A percentile compares a stretch with the other conserved stretches of the same genome.
These are phyloP conservation scores for Dunaliella primolecta DNA, from an alignment of 139 green algal genomes.

Conservation along the genomic window DNA sequence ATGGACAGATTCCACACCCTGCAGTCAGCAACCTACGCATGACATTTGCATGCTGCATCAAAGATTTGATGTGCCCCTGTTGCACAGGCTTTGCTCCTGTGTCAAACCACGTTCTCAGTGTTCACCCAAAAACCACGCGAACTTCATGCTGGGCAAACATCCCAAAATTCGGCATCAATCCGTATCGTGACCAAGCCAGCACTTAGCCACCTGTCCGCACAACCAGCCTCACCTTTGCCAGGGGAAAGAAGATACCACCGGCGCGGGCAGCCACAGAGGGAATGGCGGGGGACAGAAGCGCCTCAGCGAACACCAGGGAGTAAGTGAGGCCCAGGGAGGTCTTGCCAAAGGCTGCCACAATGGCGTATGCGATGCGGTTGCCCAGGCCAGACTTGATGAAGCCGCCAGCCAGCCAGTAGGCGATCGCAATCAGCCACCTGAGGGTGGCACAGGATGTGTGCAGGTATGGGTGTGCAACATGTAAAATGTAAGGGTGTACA, in stretches of 20 bases:
- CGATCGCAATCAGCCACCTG: conserved; percentile 94
- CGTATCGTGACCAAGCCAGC: too few relatives aligned
- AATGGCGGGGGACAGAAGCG: conserved; percentile 95
- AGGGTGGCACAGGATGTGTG: not conserved
- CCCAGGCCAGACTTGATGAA: conserved; percentile 99
- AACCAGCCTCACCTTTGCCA: conserved; percentile 88
- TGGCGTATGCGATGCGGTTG: conserved; percentile 94
- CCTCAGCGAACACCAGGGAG: conserved; percentile 91
- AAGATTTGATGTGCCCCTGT: not conserved
- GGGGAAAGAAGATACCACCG: conserved; percentile 97
- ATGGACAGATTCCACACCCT: too few relatives aligned
- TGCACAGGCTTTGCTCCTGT: not conserved
- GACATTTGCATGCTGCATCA: too few relatives aligned
- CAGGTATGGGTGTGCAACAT: not conserved
- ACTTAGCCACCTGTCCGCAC: too few relatives aligned
- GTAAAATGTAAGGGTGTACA: too few relatives aligned
- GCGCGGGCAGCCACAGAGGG: conserved; percentile 92
- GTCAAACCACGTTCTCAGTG: too few relatives aligned
- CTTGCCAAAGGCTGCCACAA: conserved; percentile 93
- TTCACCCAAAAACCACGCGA: too few relatives aligned
- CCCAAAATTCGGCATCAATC: too few relatives aligned
- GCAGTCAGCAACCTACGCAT: too few relatives aligned
- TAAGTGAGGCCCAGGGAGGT: conserved; percentile 97
- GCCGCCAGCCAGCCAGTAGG: conserved; percentile 95
- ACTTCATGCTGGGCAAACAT: too few relatives aligned